phyloP scores from a whole-genome alignment of 306 rosid species.

The Urtica urens region DNA sequence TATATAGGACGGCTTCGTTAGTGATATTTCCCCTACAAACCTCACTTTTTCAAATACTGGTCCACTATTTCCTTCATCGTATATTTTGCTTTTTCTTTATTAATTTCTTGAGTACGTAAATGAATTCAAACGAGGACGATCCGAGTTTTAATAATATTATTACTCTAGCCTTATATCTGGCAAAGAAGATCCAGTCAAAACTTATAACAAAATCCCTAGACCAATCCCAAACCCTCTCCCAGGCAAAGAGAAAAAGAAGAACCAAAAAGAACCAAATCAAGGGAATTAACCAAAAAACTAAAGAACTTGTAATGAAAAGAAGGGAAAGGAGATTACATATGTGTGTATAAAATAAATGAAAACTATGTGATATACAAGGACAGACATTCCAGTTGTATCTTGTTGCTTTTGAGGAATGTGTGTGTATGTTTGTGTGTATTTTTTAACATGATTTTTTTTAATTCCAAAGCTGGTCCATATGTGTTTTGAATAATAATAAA shows the following conservation, averaged over 20 bases:
- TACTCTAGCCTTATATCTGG: constrained; percentile 34
- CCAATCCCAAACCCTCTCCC: constrained; percentile 46
- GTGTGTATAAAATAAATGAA: no score
- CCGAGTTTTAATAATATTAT: constrained; percentile 7
- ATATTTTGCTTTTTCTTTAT: background rate
- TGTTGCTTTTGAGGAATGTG: constrained; percentile 89
- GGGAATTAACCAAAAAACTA: constrained; percentile 10
- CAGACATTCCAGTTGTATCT: constrained; percentile 95
- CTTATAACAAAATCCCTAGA: constrained; percentile 44
- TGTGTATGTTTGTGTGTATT: constrained; percentile 7
- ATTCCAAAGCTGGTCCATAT: constrained; percentile 49
- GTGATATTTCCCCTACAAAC: constrained; percentile 21
- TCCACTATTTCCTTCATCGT: constrained; percentile 30
- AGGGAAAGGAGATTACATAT: no score
- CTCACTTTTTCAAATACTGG: constrained; percentile 34
- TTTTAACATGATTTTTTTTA: background rate
- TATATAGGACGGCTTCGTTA: constrained; percentile 39
- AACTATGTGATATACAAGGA: constrained; percentile 31
- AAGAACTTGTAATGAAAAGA: background rate
- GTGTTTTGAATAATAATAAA: constrained; percentile 12
- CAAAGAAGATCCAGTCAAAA: constrained; percentile 41
- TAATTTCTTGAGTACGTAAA: background rate
- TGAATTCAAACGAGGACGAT: background rate
- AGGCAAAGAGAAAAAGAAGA: constrained; percentile 16
- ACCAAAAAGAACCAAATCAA: background rate